phyloP scores from a whole-genome alignment of 176 grass and related monocot genomes.

The Dactylis glomerata region DNA sequence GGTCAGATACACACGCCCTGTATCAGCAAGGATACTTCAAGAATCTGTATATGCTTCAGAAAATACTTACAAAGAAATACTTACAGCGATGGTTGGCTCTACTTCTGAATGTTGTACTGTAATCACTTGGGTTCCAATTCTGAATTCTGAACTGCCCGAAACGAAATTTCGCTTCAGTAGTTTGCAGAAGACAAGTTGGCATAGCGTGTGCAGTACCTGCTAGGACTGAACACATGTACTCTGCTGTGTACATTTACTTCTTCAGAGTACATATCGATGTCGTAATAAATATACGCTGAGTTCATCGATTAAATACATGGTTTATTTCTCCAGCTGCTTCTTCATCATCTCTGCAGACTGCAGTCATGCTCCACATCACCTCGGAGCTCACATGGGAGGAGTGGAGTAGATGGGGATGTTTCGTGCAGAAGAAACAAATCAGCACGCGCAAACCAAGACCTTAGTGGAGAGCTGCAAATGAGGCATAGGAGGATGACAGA shows the following conservation, averaged over 20 bases:
- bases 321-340: not conserved
- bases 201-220: not conserved
- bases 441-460: not conserved
- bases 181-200: not conserved
- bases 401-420: not conserved
- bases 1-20: not conserved
- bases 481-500: not conserved
- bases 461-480: not conserved
- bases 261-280: not conserved
- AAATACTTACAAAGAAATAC: not conserved
- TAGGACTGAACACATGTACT: not conserved
- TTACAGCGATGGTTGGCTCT: not conserved
- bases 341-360: not conserved
- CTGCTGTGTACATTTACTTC: not conserved
- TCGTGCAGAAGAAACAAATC: not conserved
- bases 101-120: not conserved
- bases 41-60: not conserved
- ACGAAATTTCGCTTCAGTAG: not conserved
- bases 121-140: not conserved
- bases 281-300: not conserved
- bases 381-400: not conserved
- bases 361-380: not conserved
- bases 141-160: not conserved
- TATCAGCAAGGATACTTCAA: not conserved
- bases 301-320: not conserved